Evolutionary conservation across 805 yeast genomes (phyloP), one percentile per base, ranked within the genome.

Genomic region (Candida nanaspora): DNA sequence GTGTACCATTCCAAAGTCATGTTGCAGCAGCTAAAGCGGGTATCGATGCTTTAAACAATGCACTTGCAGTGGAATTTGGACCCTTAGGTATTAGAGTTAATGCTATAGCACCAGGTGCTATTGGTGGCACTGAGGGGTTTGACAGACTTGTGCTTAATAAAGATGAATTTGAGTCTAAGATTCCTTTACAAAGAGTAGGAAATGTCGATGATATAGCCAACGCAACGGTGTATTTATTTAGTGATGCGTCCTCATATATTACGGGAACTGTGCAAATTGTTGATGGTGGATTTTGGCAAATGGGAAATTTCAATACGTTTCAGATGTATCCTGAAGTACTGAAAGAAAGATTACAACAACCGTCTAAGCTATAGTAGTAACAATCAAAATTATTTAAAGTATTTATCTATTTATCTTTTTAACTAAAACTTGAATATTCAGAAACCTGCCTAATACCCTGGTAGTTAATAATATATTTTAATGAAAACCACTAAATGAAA

Each of bases 11-110:
- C 66, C 97, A 91, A 63, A 53, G 79, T 6, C 97, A 91, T 54
- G 96, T 88, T 3, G 82, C 89, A 6, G 96, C 97, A 0, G 97
- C 97, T 3, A 91, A 91, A 63, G 96, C 97, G 1, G 98, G 96
- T 21, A 73, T 91, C 33, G 98, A 91, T 59, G 94, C 96, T 3
- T 67, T 89, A 29, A 78, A 86, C 22, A 80, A 82, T 48, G 82
- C 88, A 2, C 63, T 89, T 44, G 95, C 96, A 2, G 93, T 88
- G 6, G 98, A 89, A 62, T 69, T 86, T 41, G 97, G 97, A 1
- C 95, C 96, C 2, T 57, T 86, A 41, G 97, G 97, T 5, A 73
- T 89, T 34, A 74, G 93, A 42, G 74, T 80, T 35, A 89, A 91
- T 59, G 78, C 85, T 53, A 75, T 89, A 50, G 96, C 96, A 2